Evolutionary conservation across 1,139 yeast species (phyloP), one percentile per base, ranked within the genome.

Genomic region (Saccharomycopsis phalli): DNA sequence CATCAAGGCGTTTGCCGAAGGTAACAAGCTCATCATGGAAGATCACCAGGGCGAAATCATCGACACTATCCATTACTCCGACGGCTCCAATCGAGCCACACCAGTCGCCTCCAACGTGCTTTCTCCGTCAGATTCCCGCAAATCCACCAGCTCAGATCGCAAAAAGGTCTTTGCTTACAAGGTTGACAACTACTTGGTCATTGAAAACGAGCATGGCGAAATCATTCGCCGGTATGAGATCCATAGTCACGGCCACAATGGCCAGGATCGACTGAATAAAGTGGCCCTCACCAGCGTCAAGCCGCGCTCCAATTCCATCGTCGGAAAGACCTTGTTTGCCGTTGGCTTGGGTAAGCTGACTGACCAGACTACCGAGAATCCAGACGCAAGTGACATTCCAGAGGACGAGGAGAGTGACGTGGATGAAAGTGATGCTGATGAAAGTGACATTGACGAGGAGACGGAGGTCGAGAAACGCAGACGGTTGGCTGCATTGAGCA

Each of bases 161-260:
- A 44, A 42, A n/a, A 61, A 62, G 47, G 73, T 69, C 34, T 65
- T 58, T 51, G 86, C 83, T 1, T 80, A 69, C 52, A 74, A 72
- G 53, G 62, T 75, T 37, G 94, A 80, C 54, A 76, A 86, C 54
- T 68, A 78, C 48, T 74, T 91, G 44, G 69, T 87, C 46, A 80
- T 91, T 48, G 98, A 91, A 58, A 83, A 87, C 54, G 86, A 74
- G 36, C 95, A 87, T 28, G 98, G 98, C 50, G 97, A 91, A 51
- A 76, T 91, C 44, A 66, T 91, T 35, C 74, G 95, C 53, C 69
- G 95, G 44, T 91, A 87, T 60, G 73, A 66, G 51, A 78, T 86
- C 41, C 81, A 79, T 51, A 69, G 72, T 14, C 83, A 76, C 48
- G 22, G 36, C 3, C 30, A 37, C 4, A 18, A 20, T 5, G 30